These are phyloP conservation scores for Clitocybe nebularis DNA, from an alignment of 1,284 basidiomycete genomes.

Conservation along the genomic window DNA sequence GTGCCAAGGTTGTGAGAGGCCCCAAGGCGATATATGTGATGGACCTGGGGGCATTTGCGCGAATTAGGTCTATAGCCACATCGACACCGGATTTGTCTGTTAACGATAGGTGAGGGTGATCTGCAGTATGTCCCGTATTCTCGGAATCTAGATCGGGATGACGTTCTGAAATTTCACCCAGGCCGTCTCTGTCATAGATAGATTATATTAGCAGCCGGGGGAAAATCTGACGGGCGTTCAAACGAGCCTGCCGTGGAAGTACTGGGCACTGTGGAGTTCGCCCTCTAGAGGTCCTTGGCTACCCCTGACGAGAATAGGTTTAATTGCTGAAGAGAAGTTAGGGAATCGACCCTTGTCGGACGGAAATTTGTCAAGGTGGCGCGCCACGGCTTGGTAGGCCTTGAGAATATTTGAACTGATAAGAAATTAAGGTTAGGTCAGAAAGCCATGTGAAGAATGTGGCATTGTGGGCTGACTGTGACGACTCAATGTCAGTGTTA, in stretches of 20 bases:
- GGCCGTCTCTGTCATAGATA: slow-evolving; percentile 60
- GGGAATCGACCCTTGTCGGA: slow-evolving; percentile 56
- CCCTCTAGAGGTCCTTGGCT: slow-evolving; percentile 75
- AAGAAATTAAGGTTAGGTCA: neutral
- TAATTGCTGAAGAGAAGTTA: slow-evolving; percentile 44
- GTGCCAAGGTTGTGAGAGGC: slow-evolving; percentile 85
- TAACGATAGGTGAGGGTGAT: slow-evolving; percentile 48
- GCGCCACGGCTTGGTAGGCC: slow-evolving; percentile 67
- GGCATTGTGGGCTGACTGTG: slow-evolving; percentile 40
- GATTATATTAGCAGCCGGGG: slow-evolving; percentile 2
- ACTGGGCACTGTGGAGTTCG: slow-evolving; percentile 75
- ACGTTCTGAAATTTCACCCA: slow-evolving; percentile 66
- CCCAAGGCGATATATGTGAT: slow-evolving; percentile 87
- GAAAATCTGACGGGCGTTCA: neutral
- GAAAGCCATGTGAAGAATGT: neutral
- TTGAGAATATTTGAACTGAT: slow-evolving; percentile 74
- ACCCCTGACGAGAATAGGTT: slow-evolving; percentile 67
- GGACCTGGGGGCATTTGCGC: slow-evolving; percentile 51
- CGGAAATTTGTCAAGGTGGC: slow-evolving; percentile 61
- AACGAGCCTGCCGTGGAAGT: slow-evolving; percentile 75
- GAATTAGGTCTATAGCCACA: slow-evolving; percentile 67
- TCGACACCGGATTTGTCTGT: slow-evolving; percentile 53
- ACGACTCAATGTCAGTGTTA: slow-evolving; percentile 64
- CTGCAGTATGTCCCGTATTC: slow-evolving; percentile 18
- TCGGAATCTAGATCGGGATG: slow-evolving; percentile 70